Evolutionary conservation across 75 land plant genomes (phyloP), one percentile per base, ranked within the genome.

Genomic region (Cryptomeria japonica): DNA sequence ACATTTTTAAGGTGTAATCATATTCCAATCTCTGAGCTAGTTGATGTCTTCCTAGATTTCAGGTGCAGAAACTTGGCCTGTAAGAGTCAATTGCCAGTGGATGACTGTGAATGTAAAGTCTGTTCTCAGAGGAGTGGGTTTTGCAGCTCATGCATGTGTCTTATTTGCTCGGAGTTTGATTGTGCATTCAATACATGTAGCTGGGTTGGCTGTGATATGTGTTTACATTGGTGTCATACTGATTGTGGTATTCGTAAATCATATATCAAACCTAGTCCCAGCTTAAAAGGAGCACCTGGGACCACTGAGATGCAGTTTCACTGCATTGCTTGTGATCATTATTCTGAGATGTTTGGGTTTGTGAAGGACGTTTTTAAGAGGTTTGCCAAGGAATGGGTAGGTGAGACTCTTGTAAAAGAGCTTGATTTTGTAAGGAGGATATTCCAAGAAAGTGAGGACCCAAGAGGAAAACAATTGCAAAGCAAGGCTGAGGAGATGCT

Each of bases 201-300:
- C 82, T 98, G 99, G 99, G 96, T 98, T 87, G 99, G 99, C 12
- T 98, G 99, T 90, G 99, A 98, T 88, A 90, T 96, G 37, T 98
- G 99, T 56, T 89, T 93, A 5, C 99, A 98, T 87, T 98, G 99
- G 99, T 98, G 99, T 88, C 99, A 98, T 90, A 95, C 99, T 19
- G 91, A 93, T 76, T 98, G 99, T 91, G 99, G 96, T 3, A 86
- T 98, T 51, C 87, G 94, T 51, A 97, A 85, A 92, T 87, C 92
- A 72, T 93, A 96, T 46, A 97, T 98, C 28, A 90, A 87, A 88
- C 95, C 99, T 5, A 96, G 97, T n/a, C 95, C 90, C 4, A 94
- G 95, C 89, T 85, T 90, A 73, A 94, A 92, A 64, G 97, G 95
- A 51, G 88, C 94, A 75, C 75, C 88, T 8, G 98, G 97, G 55